These are phyloP conservation scores for Corylus americana DNA, from an alignment of 306 rosid genomes.

Conservation along the genomic window DNA sequence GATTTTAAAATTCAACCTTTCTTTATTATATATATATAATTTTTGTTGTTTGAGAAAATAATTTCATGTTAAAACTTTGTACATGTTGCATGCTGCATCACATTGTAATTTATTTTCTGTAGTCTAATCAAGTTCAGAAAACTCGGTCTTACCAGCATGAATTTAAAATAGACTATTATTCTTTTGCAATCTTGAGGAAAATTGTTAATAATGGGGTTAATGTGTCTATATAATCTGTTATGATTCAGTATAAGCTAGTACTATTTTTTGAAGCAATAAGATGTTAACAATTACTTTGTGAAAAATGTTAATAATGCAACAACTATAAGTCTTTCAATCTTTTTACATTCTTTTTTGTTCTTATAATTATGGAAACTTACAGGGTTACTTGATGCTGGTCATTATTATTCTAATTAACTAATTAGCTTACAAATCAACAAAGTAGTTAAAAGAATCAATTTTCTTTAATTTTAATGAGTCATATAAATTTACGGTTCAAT, in stretches of 20 bases:
- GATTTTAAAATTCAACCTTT: background rate
- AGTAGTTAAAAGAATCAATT: background rate
- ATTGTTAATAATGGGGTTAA: background rate
- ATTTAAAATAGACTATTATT: background rate
- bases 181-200: background rate
- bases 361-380: background rate
- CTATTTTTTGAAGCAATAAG: background rate
- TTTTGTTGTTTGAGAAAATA: background rate
- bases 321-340: background rate
- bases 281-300: too few relatives aligned
- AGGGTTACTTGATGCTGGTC: slow-evolving; percentile 3
- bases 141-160: background rate
- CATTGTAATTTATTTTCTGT: too few relatives aligned
- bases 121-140: background rate
- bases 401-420: background rate
- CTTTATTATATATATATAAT: background rate
- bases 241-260: background rate
- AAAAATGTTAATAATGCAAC: background rate
- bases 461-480: background rate
- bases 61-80: background rate
- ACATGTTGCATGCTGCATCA: too few relatives aligned
- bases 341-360: background rate
- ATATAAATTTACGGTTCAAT: background rate
- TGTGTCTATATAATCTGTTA: background rate
- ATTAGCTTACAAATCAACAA: background rate